A percentile compares a stretch with the other conserved stretches of the same genome.
Evolutionary conservation across 805 yeast genomes (phyloP).

Genomic region (Blastobotrys robertii): DNA sequence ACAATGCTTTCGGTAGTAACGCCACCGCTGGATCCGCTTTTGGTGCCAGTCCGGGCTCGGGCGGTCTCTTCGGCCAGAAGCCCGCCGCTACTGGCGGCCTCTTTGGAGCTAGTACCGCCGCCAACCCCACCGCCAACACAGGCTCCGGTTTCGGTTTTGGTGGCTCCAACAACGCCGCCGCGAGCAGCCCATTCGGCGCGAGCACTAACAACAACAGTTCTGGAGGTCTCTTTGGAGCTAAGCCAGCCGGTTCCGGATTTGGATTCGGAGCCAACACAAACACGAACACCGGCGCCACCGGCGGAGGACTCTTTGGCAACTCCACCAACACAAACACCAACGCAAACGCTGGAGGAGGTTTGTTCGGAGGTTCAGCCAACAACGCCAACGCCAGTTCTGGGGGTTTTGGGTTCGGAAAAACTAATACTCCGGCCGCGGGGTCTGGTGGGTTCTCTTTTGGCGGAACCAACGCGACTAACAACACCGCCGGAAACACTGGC

Average conservation of each 20-base stretch:
- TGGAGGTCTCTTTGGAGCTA: slow-evolving; percentile 16
- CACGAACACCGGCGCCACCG: slow-evolving; percentile 7
- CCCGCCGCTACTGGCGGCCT: slow-evolving; percentile 17
- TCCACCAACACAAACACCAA: slow-evolving; percentile 15
- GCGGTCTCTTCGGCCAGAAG: slow-evolving; percentile 28
- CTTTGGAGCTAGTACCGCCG: slow-evolving; percentile 14
- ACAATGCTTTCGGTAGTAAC: slow-evolving; percentile 1
- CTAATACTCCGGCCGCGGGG: slow-evolving; percentile 12
- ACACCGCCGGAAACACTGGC: slow-evolving; percentile 12
- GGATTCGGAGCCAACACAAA: slow-evolving; percentile 28
- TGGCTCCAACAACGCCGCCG: slow-evolving; percentile 13
- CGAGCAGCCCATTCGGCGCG: slow-evolving; percentile 19
- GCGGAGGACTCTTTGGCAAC: slow-evolving; percentile 14
- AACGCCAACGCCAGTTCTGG: slow-evolving; percentile 13
- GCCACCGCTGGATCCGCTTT: slow-evolving; percentile 3
- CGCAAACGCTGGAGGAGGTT: slow-evolving; percentile 12
- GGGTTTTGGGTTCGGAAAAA: slow-evolving; percentile 5
- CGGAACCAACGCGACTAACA: slow-evolving; percentile 23
- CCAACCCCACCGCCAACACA: slow-evolving; percentile 6
- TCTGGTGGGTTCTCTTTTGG: slow-evolving; percentile 19
- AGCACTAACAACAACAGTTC: slow-evolving; percentile 14
- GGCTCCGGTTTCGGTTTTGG: slow-evolving; percentile 14
- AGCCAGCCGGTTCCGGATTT: slow-evolving; percentile 9
- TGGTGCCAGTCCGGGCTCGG: too few relatives aligned
- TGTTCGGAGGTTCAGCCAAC: slow-evolving; percentile 28